phyloP scores from a whole-genome alignment of 208 protist genomes.

The Herpetomonas samuelpessoai region DNA sequence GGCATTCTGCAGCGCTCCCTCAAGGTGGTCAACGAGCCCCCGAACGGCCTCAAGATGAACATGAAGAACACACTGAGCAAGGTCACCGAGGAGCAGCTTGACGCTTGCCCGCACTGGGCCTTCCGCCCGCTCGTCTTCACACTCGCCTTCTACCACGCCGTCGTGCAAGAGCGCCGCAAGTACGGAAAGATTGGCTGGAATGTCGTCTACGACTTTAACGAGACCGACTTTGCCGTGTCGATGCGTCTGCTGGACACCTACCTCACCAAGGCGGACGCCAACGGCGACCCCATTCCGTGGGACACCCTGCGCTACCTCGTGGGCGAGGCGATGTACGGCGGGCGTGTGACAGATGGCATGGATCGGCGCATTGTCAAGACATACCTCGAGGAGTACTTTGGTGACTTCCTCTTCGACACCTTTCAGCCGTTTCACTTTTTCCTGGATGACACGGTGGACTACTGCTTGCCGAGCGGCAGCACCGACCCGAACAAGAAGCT shows the following conservation, averaged over 20 bases:
- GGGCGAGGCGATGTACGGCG: slow-evolving; percentile 99
- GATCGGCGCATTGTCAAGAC: slow-evolving; percentile 98
- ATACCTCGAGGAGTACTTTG: slow-evolving; percentile 99
- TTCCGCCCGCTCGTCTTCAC: slow-evolving; percentile 98
- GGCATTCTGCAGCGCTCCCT: slow-evolving; percentile 97
- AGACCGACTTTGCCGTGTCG: slow-evolving; percentile 98
- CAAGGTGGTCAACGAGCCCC: slow-evolving; percentile 99
- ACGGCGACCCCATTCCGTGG: slow-evolving; percentile 97
- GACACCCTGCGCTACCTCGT: slow-evolving; percentile 98
- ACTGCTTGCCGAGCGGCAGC: slow-evolving; percentile 87
- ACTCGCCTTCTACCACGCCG: slow-evolving; percentile 98
- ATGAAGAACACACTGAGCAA: slow-evolving; percentile 97
- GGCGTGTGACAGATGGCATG: slow-evolving; percentile 97
- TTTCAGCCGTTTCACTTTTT: slow-evolving; percentile 99
- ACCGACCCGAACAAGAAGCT: slow-evolving; percentile 64
- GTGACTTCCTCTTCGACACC: slow-evolving; percentile 99
- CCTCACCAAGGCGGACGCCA: slow-evolving; percentile 95
- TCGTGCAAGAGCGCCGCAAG: slow-evolving; percentile 98
- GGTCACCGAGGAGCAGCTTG: slow-evolving; percentile 95
- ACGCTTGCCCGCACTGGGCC: slow-evolving; percentile 92
- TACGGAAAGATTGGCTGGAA: slow-evolving; percentile 99
- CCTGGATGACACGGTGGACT: slow-evolving; percentile 83
- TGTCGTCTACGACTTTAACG: slow-evolving; percentile 99
- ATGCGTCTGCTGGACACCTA: slow-evolving; percentile 96
- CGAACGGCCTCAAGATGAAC: slow-evolving; percentile 98